phyloP scores from a whole-genome alignment of 2,329 filamentous ascomycete genomes.

The Zymoseptoria crescenta region DNA sequence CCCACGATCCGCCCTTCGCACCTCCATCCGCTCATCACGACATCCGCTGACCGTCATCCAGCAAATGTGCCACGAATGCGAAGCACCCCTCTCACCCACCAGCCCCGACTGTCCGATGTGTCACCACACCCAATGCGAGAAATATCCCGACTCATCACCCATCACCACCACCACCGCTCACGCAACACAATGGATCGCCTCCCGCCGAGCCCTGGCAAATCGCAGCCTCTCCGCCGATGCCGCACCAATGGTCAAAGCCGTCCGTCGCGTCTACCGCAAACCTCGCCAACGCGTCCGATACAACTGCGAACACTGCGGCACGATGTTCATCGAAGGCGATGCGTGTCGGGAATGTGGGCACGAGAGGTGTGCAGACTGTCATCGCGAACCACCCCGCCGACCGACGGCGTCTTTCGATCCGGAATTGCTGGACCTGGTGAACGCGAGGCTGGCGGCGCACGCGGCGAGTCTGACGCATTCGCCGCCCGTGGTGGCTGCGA shows the following conservation, averaged over 20 bases:
- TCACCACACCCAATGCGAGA: slow-evolving; percentile 66
- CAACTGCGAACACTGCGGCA: slow-evolving; percentile 55
- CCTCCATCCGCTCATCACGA: background rate
- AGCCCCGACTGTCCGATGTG: slow-evolving; percentile 52
- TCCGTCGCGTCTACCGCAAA: slow-evolving; percentile 36
- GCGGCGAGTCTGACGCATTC: slow-evolving; percentile 1
- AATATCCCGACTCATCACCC: slow-evolving; percentile 45
- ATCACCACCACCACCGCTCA: slow-evolving; percentile 45
- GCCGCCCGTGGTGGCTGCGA: slow-evolving; percentile 1
- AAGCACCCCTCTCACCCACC: background rate
- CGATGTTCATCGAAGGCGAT: slow-evolving; percentile 49
- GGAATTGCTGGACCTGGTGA: slow-evolving; percentile 15
- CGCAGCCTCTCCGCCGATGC: slow-evolving; percentile 24
- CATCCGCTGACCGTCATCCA: background rate
- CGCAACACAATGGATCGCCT: slow-evolving; percentile 54
- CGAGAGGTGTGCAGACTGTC: slow-evolving; percentile 52
- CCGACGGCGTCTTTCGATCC: slow-evolving; percentile 9
- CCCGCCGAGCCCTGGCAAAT: slow-evolving; percentile 61
- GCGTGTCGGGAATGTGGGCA: slow-evolving; percentile 54
- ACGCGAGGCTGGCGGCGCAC: slow-evolving; percentile 15
- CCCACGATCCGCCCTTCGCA: background rate
- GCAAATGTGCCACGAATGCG: background rate
- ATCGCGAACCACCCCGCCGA: slow-evolving; percentile 38
- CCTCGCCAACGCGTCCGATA: slow-evolving; percentile 39
- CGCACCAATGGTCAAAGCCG: slow-evolving; percentile 20